A percentile compares a stretch with the other conserved stretches of the same genome.
Evolutionary conservation across 2,329 filamentous ascomycete genomes (phyloP).

Genomic region (Myriangium duriaei): DNA sequence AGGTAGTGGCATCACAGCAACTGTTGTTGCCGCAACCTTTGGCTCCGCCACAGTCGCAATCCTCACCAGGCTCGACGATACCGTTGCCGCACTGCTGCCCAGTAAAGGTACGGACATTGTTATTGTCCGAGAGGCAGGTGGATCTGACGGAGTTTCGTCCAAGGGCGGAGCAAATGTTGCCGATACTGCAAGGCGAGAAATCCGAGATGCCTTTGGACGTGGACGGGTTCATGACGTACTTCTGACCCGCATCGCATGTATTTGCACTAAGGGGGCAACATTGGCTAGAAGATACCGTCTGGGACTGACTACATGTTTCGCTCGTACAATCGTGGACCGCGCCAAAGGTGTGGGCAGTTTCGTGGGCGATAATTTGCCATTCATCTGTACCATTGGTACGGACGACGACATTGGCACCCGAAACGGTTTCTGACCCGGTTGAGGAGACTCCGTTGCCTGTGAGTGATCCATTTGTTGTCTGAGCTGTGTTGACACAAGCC

Average conservation of each 20-base stretch:
- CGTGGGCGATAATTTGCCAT: constrained; percentile 94
- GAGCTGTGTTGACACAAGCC: constrained; percentile 54
- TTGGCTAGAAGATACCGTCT: constrained; percentile 46
- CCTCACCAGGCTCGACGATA: constrained; percentile 86
- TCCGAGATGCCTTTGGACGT: constrained; percentile 57
- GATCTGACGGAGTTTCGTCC: constrained; percentile 64
- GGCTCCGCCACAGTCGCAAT: constrained; percentile 86
- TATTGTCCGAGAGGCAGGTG: constrained; percentile 72
- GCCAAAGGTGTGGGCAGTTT: constrained; percentile 87
- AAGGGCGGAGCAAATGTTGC: constrained; percentile 86
- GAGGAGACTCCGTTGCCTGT: constrained; percentile 26
- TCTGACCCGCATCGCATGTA: constrained; percentile 62
- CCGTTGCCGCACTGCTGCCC: constrained; percentile 89
- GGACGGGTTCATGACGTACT: constrained; percentile 93
- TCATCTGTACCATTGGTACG: constrained; percentile 56
- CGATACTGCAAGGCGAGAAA: constrained; percentile 82
- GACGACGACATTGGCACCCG: constrained; percentile 80
- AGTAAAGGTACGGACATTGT: constrained; percentile 65
- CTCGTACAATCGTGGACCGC: constrained; percentile 84
- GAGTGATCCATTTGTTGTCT: constrained; percentile 30
- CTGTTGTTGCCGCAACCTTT: constrained; percentile 57
- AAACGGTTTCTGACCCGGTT: constrained; percentile 55
- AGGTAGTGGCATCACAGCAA: constrained; percentile 79
- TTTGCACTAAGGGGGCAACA: constrained; percentile 66
- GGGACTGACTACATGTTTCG: constrained; percentile 51